A percentile compares a stretch with the other conserved stretches of the same genome.
phyloP scores from a whole-genome alignment of 805 yeast species.

The Saturnispora ahearnii region DNA sequence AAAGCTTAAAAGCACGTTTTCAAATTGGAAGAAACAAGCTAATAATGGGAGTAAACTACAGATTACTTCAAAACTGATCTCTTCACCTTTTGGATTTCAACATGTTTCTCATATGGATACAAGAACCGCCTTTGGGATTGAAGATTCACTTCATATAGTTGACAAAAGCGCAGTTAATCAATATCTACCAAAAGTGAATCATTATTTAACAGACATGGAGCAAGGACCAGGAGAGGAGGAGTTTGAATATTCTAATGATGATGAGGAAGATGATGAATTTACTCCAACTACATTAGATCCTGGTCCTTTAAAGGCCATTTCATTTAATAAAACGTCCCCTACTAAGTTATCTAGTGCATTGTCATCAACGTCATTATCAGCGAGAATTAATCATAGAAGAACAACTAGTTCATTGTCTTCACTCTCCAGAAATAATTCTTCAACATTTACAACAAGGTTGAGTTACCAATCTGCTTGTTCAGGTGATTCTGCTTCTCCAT shows the following conservation, averaged over 20 bases:
- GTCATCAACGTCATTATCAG: not conserved
- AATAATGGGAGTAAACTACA: not conserved
- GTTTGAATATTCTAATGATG: not conserved
- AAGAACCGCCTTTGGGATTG: not conserved
- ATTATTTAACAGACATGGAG: not conserved
- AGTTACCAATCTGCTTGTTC: conserved; percentile 5
- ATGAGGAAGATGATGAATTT: not conserved
- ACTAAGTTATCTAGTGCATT: not conserved
- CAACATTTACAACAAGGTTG: not conserved
- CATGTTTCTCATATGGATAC: conserved; percentile 5
- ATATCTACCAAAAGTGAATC: not conserved
- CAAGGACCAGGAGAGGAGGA: not conserved
- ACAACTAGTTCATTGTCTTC: conserved; percentile 1
- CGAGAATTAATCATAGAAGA: not conserved
- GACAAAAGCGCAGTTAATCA: not conserved
- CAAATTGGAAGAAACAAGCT: not conserved
- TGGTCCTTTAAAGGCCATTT: not conserved
- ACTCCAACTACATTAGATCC: not conserved
- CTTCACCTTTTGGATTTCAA: conserved; percentile 10
- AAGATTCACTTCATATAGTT: not conserved
- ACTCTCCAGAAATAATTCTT: not conserved
- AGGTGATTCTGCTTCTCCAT: not conserved
- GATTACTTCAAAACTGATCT: not conserved
- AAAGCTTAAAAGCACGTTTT: not conserved
- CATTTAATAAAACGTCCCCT: conserved; percentile 5